Percentiles rank a stretch among this genome's conserved stretches.
Evolutionary conservation across 306 rosid genomes (phyloP).

Genomic region (Vachellia pachyceras): DNA sequence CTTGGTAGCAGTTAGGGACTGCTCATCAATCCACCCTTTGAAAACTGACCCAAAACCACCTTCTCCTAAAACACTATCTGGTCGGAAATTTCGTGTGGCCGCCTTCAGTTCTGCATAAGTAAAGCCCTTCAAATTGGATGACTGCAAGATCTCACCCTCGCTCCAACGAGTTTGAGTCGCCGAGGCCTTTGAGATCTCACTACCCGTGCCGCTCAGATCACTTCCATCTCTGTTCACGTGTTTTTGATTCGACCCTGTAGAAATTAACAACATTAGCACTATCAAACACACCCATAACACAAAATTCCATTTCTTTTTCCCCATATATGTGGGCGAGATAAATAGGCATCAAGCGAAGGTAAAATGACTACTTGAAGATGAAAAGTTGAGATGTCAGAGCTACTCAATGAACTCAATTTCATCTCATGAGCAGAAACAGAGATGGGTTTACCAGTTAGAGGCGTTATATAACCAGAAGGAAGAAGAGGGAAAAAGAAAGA

Average conservation of each 20-base stretch:
- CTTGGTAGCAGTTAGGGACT: slow-evolving; percentile 54
- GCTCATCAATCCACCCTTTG: slow-evolving; percentile 74
- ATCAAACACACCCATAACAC: background rate
- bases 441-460: slow-evolving; percentile 7
- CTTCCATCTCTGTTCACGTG: slow-evolving; percentile 35
- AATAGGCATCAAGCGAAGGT: background rate
- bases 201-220: slow-evolving; percentile 35
- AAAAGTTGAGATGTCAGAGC: background rate
- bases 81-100: slow-evolving; percentile 67
- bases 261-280: slow-evolving; percentile 27
- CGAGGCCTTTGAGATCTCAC: slow-evolving; percentile 38
- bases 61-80: slow-evolving; percentile 58
- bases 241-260: slow-evolving; percentile 56
- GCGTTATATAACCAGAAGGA: slow-evolving; percentile 3
- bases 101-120: slow-evolving; percentile 51
- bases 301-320: background rate
- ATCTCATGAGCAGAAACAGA: background rate
- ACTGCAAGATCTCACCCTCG: slow-evolving; percentile 57
- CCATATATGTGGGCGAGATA: background rate
- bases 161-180: slow-evolving; percentile 41
- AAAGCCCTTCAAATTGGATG: slow-evolving; percentile 60
- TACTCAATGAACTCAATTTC: background rate
- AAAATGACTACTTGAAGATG: background rate
- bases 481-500: background rate
- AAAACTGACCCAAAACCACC: slow-evolving; percentile 62